These are phyloP conservation scores for Solanum etuberosum DNA, from an alignment of 257 asterid genomes.

Conservation along the genomic window DNA sequence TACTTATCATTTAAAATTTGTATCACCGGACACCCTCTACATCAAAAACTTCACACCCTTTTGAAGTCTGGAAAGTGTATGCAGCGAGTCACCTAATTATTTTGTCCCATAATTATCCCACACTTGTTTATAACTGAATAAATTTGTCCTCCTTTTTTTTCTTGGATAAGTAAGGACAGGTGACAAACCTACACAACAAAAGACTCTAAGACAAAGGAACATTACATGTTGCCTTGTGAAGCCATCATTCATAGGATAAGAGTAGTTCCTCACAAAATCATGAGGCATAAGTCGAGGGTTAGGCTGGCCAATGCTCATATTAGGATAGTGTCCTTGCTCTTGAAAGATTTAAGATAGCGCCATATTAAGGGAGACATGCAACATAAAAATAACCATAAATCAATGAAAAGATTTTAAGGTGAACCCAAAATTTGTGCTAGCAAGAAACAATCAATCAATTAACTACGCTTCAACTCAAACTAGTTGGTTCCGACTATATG, in stretches of 20 bases:
- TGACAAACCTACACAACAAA: neutral
- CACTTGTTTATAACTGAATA: no score
- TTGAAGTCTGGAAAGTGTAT: no score
- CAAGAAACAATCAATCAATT: neutral
- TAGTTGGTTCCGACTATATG: neutral
- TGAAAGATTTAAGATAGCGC: neutral
- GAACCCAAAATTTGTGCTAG: neutral
- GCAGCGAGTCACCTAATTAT: no score
- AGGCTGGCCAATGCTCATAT: conserved; percentile 26
- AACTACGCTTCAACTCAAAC: no score
- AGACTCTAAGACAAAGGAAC: neutral
- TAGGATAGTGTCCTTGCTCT: conserved; percentile 22
- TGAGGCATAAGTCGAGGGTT: conserved; percentile 17
- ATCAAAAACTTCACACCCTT: no score
- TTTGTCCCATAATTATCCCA: no score
- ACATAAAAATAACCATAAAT: neutral
- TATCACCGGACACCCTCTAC: no score
- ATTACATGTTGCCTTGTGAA: conserved; percentile 54
- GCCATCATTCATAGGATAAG: conserved; percentile 45
- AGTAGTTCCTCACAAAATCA: conserved; percentile 30
- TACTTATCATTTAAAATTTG: no score
- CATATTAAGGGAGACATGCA: neutral
- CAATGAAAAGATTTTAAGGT: neutral
- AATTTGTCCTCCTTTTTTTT: neutral
- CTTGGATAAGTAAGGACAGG: neutral